Base-by-base conservation (phyloP, 257 asterid species). In the Solanum lignicaule region DNA sequence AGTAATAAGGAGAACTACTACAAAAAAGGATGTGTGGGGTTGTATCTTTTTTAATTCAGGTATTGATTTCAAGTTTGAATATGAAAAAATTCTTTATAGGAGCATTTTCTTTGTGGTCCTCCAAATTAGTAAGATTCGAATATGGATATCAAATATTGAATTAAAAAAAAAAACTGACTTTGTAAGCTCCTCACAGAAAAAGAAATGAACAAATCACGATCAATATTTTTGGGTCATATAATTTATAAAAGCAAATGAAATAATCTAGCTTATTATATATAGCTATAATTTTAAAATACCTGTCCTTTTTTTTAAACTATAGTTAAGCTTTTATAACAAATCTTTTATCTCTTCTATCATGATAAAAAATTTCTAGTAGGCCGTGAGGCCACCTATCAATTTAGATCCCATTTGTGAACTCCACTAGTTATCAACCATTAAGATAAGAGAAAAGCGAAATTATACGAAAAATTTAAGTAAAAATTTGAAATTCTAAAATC, bases 131-230 rank as follows among this genome's bases (percentile, higher is more conserved):
- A 55, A 55, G 1, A 55, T 20, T 55, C 1, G 0, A 1, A 20
- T 55, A 55, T 55, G 25, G 0, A 55, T 2, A 55, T 7, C 25
- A 7, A 55, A 20, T 0, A 18, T 18, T 1, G 0, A 55, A 55
- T 7, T 48, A 48, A 55, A 18, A 52, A 2, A 48, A 4, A 14
- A 46, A 1, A 3, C 4, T 52, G 4, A 52, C 0, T 52, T 16
- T 18, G 4, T 52, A 52, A 16, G 62, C n/a, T 52, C n/a, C n/a
- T 52, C 9, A 16, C 0, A 18, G 4, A 52, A 52, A 52, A 48
- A 15, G 8, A 48, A 48, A 48, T 48, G 21, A 48, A 48, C 7
- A 48, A 16, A 16, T 52, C 60, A 16, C 9, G 4, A 52, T 6
- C 9, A 52, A 52, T 52, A 18, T 6, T 18, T 52, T 52, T 52